A percentile compares a stretch with the other conserved stretches of the same genome.
Conservation (phyloP, 2,329 filamentous ascomycete species). For the Hirsutella rhossiliensis region DNA sequence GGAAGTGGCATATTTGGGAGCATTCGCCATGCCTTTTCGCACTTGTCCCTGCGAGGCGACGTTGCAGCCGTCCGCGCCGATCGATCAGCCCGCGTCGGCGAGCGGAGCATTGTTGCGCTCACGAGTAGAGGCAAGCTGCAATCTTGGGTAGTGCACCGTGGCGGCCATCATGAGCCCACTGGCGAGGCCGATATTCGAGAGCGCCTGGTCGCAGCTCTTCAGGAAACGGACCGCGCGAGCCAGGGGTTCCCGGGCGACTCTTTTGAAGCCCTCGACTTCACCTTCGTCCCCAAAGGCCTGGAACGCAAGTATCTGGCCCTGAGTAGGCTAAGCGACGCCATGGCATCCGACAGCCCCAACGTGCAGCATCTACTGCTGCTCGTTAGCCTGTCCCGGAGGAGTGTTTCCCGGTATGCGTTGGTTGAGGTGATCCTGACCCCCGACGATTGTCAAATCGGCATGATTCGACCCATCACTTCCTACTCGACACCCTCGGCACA, state of each 20-base stretch:
- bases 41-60: conserved; percentile 59
- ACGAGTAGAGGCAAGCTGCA: conserved; percentile 70
- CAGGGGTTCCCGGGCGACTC: conserved; percentile 40
- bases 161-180: conserved; percentile 66
- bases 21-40: conserved; percentile 63
- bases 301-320: conserved; percentile 37
- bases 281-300: conserved; percentile 47
- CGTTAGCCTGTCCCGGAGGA: conserved; percentile 40
- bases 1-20: conserved; percentile 66
- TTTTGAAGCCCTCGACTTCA: conserved; percentile 70
- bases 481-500: conserved; percentile 43
- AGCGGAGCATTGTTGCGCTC: conserved; percentile 71
- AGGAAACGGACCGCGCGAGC: conserved; percentile 36
- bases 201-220: conserved; percentile 49
- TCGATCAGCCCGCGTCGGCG: conserved; percentile 59
- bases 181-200: conserved; percentile 60
- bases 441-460: conserved; percentile 43
- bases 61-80: conserved; percentile 72
- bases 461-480: conserved; percentile 55
- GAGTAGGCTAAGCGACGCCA: conserved; percentile 37
- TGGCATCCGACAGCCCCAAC: conserved; percentile 35
- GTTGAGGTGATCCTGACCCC: conserved; percentile 56
- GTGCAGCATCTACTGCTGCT: conserved; percentile 51
- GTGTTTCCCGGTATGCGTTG: conserved; percentile 55
- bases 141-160: conserved; percentile 80